A percentile compares a stretch with the other conserved stretches of the same genome.
phyloP scores from a whole-genome alignment of 148 eudicot genomes.

The Camellia sinensis region DNA sequence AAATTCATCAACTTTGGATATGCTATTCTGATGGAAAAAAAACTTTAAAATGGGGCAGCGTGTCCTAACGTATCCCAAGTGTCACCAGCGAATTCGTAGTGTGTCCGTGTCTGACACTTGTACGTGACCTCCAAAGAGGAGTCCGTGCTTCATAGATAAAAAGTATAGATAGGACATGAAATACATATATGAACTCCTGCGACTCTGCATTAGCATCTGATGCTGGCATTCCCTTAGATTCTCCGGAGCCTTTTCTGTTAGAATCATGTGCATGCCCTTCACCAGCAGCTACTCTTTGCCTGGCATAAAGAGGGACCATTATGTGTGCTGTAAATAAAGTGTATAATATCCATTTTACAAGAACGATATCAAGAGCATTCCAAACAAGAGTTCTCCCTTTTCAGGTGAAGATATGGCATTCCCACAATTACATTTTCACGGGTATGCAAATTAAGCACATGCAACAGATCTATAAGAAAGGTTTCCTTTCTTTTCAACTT shows the following conservation, averaged over 20 bases:
- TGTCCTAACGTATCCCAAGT: too few relatives aligned
- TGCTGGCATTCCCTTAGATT: slow-evolving; percentile 56
- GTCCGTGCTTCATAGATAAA: too few relatives aligned
- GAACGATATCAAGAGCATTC: not conserved
- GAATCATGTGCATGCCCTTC: slow-evolving; percentile 45
- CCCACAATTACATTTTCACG: not conserved
- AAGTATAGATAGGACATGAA: not conserved
- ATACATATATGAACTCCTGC: slow-evolving; percentile 52
- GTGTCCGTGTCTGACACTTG: too few relatives aligned
- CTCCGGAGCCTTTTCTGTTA: slow-evolving; percentile 37
- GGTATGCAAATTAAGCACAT: not conserved
- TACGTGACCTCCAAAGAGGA: too few relatives aligned
- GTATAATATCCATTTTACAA: not conserved
- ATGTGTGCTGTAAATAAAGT: not conserved
- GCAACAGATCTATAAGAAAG: not conserved
- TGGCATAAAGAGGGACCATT: slow-evolving; percentile 22
- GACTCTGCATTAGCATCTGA: slow-evolving; percentile 76
- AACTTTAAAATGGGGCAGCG: too few relatives aligned
- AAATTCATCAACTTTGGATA: too few relatives aligned
- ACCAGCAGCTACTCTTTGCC: slow-evolving; percentile 44
- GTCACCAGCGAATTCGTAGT: too few relatives aligned
- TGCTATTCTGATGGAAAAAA: too few relatives aligned
- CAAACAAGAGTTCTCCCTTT: not conserved
- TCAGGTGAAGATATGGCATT: not conserved
- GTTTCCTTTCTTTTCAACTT: slow-evolving; percentile 6